These are phyloP conservation scores for Suillus plorans DNA, from an alignment of 768 basidiomycete species.

Conservation along the genomic window DNA sequence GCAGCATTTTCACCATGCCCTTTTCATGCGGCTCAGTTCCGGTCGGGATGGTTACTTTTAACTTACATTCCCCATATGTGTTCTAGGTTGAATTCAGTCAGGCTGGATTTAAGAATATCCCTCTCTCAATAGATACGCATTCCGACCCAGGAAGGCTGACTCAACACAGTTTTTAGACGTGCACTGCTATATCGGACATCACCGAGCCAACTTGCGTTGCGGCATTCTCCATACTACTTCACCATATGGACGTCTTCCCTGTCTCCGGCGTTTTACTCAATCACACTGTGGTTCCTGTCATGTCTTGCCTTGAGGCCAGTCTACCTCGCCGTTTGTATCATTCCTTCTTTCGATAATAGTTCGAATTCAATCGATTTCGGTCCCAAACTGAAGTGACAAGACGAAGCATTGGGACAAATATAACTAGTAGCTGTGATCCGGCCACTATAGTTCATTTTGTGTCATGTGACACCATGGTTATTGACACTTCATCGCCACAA, in stretches of 20 bases:
- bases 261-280: too few relatives aligned
- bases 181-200: not conserved
- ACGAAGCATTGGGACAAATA: too few relatives aligned
- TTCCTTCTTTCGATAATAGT: not conserved
- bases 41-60: too few relatives aligned
- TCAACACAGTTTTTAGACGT: too few relatives aligned
- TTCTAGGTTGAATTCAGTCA: too few relatives aligned
- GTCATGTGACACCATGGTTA: not conserved
- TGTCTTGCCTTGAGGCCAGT: not conserved
- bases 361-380: not conserved
- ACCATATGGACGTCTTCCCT: too few relatives aligned
- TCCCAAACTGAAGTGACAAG: not conserved
- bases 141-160: not conserved
- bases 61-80: too few relatives aligned
- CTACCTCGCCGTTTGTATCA: not conserved
- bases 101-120: not conserved
- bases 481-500: too few relatives aligned
- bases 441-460: not conserved
- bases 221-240: not conserved
- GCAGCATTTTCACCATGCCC: too few relatives aligned
- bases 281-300: too few relatives aligned
- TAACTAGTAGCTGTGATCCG: too few relatives aligned
- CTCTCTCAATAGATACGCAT: not conserved
- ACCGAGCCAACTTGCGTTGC: not conserved
- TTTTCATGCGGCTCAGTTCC: too few relatives aligned